Conservation (phyloP, 495 filamentous ascomycete genomes). For the Daldinia childiae region DNA sequence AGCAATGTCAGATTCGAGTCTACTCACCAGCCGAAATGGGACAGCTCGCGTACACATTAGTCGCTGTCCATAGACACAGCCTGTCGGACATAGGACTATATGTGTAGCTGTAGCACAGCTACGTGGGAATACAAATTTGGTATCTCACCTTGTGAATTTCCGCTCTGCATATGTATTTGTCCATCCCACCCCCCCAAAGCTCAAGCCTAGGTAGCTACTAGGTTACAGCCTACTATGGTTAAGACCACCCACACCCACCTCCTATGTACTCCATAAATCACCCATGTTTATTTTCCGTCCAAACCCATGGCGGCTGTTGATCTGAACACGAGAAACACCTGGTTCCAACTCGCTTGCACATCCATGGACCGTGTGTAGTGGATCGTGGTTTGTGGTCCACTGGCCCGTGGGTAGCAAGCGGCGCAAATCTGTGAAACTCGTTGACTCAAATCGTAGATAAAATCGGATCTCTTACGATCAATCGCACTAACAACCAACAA, state of each 20-base stretch:
- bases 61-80: background rate
- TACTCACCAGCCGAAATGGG: slow-evolving; percentile 31
- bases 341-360: slow-evolving; percentile 29
- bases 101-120: background rate
- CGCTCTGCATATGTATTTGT: background rate
- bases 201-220: too few relatives aligned
- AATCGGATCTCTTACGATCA: slow-evolving; percentile 17
- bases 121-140: slow-evolving; percentile 4
- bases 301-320: slow-evolving; percentile 10
- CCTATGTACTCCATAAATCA: slow-evolving; percentile 3
- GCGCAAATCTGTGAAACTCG: slow-evolving; percentile 29
- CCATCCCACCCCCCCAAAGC: slow-evolving; percentile 7
- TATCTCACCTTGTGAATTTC: background rate
- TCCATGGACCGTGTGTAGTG: slow-evolving; percentile 24
- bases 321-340: slow-evolving; percentile 34
- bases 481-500: background rate
- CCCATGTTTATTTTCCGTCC: slow-evolving; percentile 23
- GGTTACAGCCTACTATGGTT: slow-evolving; percentile 6
- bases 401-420: slow-evolving; percentile 10
- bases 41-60: slow-evolving; percentile 20
- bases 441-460: slow-evolving; percentile 22
- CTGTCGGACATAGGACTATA: background rate
- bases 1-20: slow-evolving; percentile 31
- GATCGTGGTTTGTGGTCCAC: slow-evolving; percentile 10
- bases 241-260: background rate